Base-by-base conservation (phyloP, 495 filamentous ascomycete genomes). In the Trichoderma virens region DNA sequence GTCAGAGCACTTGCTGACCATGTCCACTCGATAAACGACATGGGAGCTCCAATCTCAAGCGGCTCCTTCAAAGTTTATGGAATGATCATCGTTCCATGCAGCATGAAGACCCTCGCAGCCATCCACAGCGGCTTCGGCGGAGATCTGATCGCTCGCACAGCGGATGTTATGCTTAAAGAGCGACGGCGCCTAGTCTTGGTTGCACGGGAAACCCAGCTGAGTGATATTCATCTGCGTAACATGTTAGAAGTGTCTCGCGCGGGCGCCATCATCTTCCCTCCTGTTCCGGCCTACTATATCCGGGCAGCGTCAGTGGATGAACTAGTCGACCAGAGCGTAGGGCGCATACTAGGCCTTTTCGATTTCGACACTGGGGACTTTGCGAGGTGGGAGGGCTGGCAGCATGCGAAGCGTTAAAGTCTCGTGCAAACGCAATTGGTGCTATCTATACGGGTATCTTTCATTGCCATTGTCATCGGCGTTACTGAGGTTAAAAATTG, bases 101-200 rank as follows among this genome's bases (percentile, higher is more conserved):
- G 73, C 64, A 77, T 77, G 74, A 78, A 78, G 67, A 76, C 73
- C 3, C 67, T 78, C 5, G 72, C 74, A 0, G 70, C 69, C 7
- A 72, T 78, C 31, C 54, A 66, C 16, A 65, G 63, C 0, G 74
- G 74, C 4, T 73, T 69, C 63, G 72, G 71, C 56, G 75, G 80
- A 31, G 78, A 82, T 64, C 60, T 82, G n/a, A 82, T 80, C 47
- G 74, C 77, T 0, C 71, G 79, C 0, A 73, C 76, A 0, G 78
- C 79, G 9, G 78, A 80, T 62, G 79, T 82, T 0, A 76, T 75
- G 68, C 69, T 82, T 18, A 80, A 82, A 64, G 79, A 82, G 64
- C 65, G 77, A 9, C 67, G 77, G 18, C 65, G 64, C 18, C 64
- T 82, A 11, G 76, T 82, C 0, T 67, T 80, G 6, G 78, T 75